Base-by-base conservation (phyloP, 83 land plant genomes). In the Picea abies region DNA sequence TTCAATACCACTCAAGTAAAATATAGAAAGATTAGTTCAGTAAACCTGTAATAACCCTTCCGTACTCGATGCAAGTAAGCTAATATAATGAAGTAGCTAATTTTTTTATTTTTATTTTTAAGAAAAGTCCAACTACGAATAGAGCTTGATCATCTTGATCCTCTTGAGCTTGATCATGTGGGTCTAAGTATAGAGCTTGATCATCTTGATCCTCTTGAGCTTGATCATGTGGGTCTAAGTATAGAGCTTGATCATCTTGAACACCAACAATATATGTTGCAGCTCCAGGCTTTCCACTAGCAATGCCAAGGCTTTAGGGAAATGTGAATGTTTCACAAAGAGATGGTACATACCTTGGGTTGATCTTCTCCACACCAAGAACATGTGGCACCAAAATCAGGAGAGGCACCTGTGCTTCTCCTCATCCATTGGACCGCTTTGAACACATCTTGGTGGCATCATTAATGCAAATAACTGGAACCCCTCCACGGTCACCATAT, bases 171-270 rank as follows among this genome's bases (percentile, higher is more conserved):
- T 29, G 29, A 29, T 29, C 29, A 29, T 29, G 29, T 29, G 29
- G 29, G 29, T 29, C 29, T 29, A 29, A 29, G 29, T 29, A 29
- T 29, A 29, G 0, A 29, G 29, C 29, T 29, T 29, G 29, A 29
- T 29, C 29, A 29, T 29, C 29, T 29, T 29, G 29, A 29, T n/a
- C n/a, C n/a, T n/a, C n/a, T n/a, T n/a, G n/a, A n/a, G n/a, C n/a
- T n/a, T n/a, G n/a, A n/a, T 92, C 94, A 90, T 98, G 99, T 11
- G 99, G 99, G 82, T 98, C 99, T 39, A 98, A 92, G 86, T 96
- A 98, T 67, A 98, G 82, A 67, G 96, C 99, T 29, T 94, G 96
- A 60, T 93, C 97, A 90, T 94, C 99, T 87, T 98, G 99, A 26
- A 94, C 94, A 32, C 99, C 99, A 77, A 92, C 88, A 67, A 98